phyloP scores from a whole-genome alignment of 495 filamentous ascomycete species.

The Annulohypoxylon bovei region DNA sequence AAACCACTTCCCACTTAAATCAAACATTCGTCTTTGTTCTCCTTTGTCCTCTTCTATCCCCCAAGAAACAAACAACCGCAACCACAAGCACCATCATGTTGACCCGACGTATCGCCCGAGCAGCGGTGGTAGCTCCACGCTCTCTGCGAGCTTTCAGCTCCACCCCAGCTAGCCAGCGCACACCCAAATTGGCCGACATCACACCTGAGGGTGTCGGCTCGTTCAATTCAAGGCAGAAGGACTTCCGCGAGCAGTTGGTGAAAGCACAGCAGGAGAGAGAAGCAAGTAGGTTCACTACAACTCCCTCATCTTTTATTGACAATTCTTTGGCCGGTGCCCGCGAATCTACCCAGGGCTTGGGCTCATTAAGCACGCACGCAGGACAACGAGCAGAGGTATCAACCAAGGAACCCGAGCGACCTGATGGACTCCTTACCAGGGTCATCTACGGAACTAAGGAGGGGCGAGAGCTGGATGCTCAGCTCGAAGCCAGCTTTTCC shows the following conservation, averaged over 20 bases:
- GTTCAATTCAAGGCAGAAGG: constrained; percentile 83
- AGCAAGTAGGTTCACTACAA: constrained; percentile 71
- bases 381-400: constrained; percentile 60
- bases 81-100: constrained; percentile 46
- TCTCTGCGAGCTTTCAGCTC: constrained; percentile 69
- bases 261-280: constrained; percentile 80
- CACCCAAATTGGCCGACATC: constrained; percentile 89
- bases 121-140: constrained; percentile 58
- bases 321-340: constrained; percentile 57
- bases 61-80: constrained; percentile 6
- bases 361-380: constrained; percentile 72
- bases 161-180: constrained; percentile 59
- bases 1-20: neutral
- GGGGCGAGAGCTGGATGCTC: constrained; percentile 88
- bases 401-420: constrained; percentile 56
- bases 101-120: constrained; percentile 51
- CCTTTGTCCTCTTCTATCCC: constrained; percentile 5
- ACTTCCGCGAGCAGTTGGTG: constrained; percentile 85
- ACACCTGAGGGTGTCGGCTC: constrained; percentile 67
- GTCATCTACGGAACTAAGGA: constrained; percentile 97
- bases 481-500: constrained; percentile 93
- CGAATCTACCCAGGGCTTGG: constrained; percentile 57
- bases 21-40: constrained; percentile 13
- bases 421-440: constrained; percentile 66
- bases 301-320: constrained; percentile 60